phyloP scores from a whole-genome alignment of 805 yeast genomes.

The Barnettozyma populi region DNA sequence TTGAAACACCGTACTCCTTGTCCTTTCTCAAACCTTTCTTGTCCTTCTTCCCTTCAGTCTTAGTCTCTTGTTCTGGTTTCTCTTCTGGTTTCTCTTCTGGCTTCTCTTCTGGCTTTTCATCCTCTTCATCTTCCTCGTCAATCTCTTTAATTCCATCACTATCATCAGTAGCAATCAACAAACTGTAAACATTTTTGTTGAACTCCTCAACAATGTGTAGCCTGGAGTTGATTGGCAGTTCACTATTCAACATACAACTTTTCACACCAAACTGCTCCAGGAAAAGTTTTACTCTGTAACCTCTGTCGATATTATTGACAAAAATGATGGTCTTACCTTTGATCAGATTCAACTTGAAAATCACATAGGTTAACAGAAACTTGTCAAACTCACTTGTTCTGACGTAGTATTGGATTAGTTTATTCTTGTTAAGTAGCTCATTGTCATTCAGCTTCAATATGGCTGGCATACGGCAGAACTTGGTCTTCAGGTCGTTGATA shows the following conservation, averaged over 20 bases:
- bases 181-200: constrained; percentile 79
- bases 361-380: constrained; percentile 83
- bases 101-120: constrained; percentile 14
- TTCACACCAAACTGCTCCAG: constrained; percentile 92
- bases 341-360: constrained; percentile 79
- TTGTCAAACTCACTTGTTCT: constrained; percentile 87
- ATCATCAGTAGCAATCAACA: constrained; percentile 94
- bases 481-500: constrained; percentile 64
- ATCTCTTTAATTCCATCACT: constrained; percentile 53
- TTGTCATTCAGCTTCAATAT: constrained; percentile 75
- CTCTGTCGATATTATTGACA: constrained; percentile 93
- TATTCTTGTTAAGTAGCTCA: constrained; percentile 43
- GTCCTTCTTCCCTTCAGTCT: constrained; percentile 17
- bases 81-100: not conserved
- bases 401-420: constrained; percentile 80
- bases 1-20: constrained; percentile 85
- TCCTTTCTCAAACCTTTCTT: constrained; percentile 40
- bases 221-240: constrained; percentile 87
- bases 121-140: constrained; percentile 36
- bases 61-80: not conserved
- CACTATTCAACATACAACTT: constrained; percentile 84
- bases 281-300: constrained; percentile 85
- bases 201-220: constrained; percentile 93
- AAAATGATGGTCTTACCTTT: constrained; percentile 88
- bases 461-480: constrained; percentile 80